Evolutionary conservation across 1,139 yeast genomes (phyloP).

Genomic region (Dujonia santamariae): DNA sequence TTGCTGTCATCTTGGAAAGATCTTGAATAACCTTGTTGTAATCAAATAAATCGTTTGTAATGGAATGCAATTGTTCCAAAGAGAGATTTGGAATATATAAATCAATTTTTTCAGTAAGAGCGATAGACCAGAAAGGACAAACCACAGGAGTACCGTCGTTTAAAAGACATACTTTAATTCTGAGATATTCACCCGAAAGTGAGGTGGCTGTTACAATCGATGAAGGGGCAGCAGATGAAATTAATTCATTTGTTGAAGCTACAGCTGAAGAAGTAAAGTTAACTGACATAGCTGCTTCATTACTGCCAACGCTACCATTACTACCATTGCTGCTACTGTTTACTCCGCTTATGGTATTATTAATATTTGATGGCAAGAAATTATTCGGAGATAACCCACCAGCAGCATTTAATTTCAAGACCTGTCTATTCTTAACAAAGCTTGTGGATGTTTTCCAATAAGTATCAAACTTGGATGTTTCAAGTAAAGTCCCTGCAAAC

Average conservation of each 20-base stretch:
- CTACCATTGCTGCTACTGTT: conserved; percentile 2
- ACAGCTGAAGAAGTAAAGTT: conserved; percentile 5
- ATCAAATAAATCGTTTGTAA: conserved; percentile 42
- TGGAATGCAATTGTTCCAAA: conserved; percentile 38
- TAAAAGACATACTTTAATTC: conserved; percentile 67
- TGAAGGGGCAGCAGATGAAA: conserved; percentile 30
- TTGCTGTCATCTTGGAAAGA: conserved; percentile 33
- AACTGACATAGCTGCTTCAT: background rate
- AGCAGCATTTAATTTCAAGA: conserved; percentile 33
- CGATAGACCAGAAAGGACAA: conserved; percentile 67
- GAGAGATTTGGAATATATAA: conserved; percentile 47
- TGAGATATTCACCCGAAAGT: conserved; percentile 73
- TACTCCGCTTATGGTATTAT: conserved; percentile 11
- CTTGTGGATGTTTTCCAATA: conserved; percentile 89
- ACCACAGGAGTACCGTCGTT: conserved; percentile 86
- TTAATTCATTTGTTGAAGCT: conserved; percentile 17
- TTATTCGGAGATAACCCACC: conserved; percentile 44
- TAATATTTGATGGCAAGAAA: conserved; percentile 26
- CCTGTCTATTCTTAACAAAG: conserved; percentile 31
- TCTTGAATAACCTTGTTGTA: conserved; percentile 42
- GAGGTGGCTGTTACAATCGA: conserved; percentile 93
- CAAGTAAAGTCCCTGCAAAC: conserved; percentile 80
- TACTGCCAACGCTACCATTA: background rate
- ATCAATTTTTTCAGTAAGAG: conserved; percentile 55
- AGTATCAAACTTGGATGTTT: conserved; percentile 89